phyloP scores from a whole-genome alignment of 164 flowering plant genomes.

The Tetrastigma voinierianum region DNA sequence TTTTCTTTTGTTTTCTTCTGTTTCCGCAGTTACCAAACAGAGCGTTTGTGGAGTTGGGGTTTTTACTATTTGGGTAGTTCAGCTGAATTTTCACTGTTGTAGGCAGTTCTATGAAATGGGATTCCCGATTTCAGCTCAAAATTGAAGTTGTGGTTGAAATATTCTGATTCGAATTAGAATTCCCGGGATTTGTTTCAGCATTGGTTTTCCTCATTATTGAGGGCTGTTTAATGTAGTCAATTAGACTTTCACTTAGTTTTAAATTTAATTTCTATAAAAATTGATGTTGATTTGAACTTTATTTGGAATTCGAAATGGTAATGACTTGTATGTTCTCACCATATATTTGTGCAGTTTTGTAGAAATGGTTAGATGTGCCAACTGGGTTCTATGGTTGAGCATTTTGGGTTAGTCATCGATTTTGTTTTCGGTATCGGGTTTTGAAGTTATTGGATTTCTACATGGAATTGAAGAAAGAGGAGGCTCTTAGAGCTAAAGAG shows the following conservation, averaged over 20 bases:
- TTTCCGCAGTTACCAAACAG: no score
- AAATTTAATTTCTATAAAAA: background rate
- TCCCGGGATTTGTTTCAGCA: background rate
- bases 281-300: background rate
- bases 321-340: background rate
- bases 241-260: background rate
- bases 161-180: background rate
- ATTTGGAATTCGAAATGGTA: no score
- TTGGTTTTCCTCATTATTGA: background rate
- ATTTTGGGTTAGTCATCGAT: slow-evolving; percentile 17
- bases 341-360: slow-evolving; percentile 14
- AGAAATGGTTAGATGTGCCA: slow-evolving; percentile 1
- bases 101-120: background rate
- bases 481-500: slow-evolving; percentile 62
- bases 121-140: background rate
- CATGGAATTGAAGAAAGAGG: slow-evolving; percentile 65
- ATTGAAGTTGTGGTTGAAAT: background rate
- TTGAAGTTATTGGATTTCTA: slow-evolving; percentile 18
- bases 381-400: slow-evolving; percentile 10
- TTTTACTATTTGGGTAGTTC: background rate
- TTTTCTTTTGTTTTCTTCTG: no score
- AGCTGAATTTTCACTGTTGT: background rate
- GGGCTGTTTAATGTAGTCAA: background rate
- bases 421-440: slow-evolving; percentile 8
- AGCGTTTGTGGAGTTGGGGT: no score